Percentiles rank a stretch among this genome's conserved stretches.
Evolutionary conservation across 192 early-diverging fungal genomes (phyloP).

Genomic region (Linnemannia schmuckeri): DNA sequence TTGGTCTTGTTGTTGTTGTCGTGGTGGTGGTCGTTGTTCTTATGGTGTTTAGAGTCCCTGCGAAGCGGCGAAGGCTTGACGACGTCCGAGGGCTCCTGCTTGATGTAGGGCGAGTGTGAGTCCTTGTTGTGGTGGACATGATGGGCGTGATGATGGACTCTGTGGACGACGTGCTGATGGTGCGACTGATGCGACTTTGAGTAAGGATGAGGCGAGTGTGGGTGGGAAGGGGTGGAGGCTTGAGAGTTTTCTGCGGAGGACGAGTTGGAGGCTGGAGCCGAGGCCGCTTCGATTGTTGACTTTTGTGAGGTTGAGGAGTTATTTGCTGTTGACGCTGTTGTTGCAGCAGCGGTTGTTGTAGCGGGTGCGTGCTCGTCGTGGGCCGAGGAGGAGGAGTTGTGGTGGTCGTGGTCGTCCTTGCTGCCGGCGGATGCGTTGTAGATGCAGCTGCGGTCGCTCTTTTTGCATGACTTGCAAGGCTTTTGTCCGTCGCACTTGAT

Average conservation of each 20-base stretch:
- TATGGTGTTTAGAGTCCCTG: conserved; percentile 40
- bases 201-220: conserved; percentile 45
- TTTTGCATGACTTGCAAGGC: conserved; percentile 58
- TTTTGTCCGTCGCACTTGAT: conserved; percentile 62
- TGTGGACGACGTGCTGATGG: conserved; percentile 5
- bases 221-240: conserved; percentile 14
- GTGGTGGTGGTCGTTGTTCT: conserved; percentile 13
- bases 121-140: conserved; percentile 17
- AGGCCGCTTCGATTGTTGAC: neutral
- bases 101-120: conserved; percentile 9
- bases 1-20: conserved; percentile 13
- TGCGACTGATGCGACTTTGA: conserved; percentile 27
- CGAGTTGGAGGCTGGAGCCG: neutral
- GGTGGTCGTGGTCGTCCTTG: conserved; percentile 29
- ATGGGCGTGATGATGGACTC: conserved; percentile 20
- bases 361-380: neutral
- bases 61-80: conserved; percentile 41
- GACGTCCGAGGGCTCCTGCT: conserved; percentile 40
- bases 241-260: conserved; percentile 1
- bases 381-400: neutral
- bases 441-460: conserved; percentile 49
- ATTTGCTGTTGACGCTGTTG: neutral
- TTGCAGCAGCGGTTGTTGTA: neutral
- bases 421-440: conserved; percentile 34
- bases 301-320: neutral